A percentile compares a stretch with the other conserved stretches of the same genome.
phyloP scores from a whole-genome alignment of 345 rosid species.

The Populus deltoides region DNA sequence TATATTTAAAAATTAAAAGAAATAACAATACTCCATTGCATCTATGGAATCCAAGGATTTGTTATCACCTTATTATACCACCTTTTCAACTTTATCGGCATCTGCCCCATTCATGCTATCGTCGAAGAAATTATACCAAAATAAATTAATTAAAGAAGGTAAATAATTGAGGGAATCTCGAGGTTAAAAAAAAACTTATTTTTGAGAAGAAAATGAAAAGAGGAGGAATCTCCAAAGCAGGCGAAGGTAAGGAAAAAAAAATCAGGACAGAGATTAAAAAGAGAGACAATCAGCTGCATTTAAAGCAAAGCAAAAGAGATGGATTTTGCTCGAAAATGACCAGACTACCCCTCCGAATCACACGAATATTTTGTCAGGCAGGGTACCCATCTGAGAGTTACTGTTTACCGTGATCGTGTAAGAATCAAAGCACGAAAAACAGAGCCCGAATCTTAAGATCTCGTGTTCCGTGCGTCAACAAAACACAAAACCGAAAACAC shows the following conservation, averaged over 20 bases:
- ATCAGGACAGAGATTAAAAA: background rate
- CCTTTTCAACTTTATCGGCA: constrained; percentile 3
- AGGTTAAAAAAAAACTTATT: background rate
- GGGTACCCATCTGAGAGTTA: constrained; percentile 2
- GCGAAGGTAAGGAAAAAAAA: background rate
- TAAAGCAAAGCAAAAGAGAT: background rate
- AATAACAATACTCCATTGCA: background rate
- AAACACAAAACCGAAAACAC: background rate
- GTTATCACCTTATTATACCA: background rate
- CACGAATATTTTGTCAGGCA: background rate
- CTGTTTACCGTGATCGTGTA: constrained; percentile 7
- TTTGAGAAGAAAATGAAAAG: background rate
- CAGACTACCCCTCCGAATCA: constrained; percentile 3
- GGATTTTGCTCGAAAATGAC: constrained; percentile 7
- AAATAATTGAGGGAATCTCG: background rate
- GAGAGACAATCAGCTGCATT: background rate
- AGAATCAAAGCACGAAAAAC: background rate
- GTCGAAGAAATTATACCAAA: background rate
- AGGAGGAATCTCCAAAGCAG: background rate
- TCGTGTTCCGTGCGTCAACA: constrained; percentile 19
- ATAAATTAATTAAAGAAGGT: background rate
- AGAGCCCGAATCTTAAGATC: constrained; percentile 25
- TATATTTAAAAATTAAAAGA: background rate
- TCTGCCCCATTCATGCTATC: background rate
- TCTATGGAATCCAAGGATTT: constrained; percentile 14